A percentile compares a stretch with the other conserved stretches of the same genome.
Evolutionary conservation across 75 land plant species (phyloP).

Genomic region (Pinus albicaulis): DNA sequence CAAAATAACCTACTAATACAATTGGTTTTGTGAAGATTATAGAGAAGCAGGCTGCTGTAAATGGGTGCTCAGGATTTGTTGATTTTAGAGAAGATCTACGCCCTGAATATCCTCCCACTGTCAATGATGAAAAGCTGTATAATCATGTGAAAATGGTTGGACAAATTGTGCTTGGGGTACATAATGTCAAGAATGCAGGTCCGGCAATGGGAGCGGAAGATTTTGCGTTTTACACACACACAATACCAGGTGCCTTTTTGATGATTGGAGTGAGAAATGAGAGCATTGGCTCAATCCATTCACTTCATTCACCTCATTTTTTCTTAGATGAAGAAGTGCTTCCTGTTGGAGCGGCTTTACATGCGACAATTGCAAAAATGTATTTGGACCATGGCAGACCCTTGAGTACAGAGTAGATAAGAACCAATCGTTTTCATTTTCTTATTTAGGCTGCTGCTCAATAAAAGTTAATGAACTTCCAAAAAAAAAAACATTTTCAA

Average conservation of each 20-base stretch:
- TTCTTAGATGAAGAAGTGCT: constrained; percentile 64
- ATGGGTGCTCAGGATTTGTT: constrained; percentile 51
- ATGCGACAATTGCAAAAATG: constrained; percentile 74
- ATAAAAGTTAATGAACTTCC: too few relatives aligned
- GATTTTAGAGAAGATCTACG: constrained; percentile 51
- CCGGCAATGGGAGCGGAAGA: constrained; percentile 78
- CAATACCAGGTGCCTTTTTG: constrained; percentile 50
- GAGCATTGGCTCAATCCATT: constrained; percentile 15
- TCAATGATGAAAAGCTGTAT: constrained; percentile 57
- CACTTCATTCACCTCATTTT: constrained; percentile 67
- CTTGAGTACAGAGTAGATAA: too few relatives aligned
- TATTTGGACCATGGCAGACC: constrained; percentile 33
- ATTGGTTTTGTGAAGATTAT: constrained; percentile 34
- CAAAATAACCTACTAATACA: too few relatives aligned
- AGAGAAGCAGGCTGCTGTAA: constrained; percentile 57
- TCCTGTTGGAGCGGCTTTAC: constrained; percentile 73
- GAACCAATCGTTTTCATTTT: too few relatives aligned
- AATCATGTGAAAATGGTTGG: constrained; percentile 62
- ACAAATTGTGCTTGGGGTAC: constrained; percentile 38
- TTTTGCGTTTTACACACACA: constrained; percentile 69
- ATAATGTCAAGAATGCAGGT: constrained; percentile 27
- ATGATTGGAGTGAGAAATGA: constrained; percentile 54
- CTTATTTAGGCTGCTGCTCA: too few relatives aligned
- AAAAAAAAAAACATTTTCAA: too few relatives aligned
- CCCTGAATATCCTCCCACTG: constrained; percentile 48